Conservation (phyloP, 2,329 filamentous ascomycete species). For the Stromatinia cepivora region DNA sequence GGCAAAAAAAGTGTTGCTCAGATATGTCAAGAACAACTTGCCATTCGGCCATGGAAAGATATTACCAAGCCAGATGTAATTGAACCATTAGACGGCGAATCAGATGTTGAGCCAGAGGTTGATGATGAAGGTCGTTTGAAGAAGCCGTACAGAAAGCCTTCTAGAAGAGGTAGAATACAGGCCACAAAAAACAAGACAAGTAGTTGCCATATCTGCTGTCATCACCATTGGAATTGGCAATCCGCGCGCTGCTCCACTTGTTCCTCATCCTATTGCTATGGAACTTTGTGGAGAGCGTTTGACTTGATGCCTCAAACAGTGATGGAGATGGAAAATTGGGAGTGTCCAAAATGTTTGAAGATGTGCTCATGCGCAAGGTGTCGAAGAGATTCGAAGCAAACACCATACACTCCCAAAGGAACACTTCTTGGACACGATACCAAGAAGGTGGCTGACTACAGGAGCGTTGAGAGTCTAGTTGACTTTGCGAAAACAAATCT, state of each 20-base stretch:
- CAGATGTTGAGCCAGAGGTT: constrained; percentile 56
- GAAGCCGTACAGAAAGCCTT: constrained; percentile 50
- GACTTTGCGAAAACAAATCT: constrained; percentile 90
- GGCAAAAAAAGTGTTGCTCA: constrained; percentile 82
- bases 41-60: constrained; percentile 77
- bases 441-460: constrained; percentile 81
- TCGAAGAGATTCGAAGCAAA: constrained; percentile 62
- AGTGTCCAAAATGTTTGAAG: constrained; percentile 80
- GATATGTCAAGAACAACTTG: constrained; percentile 89
- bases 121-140: constrained; percentile 63
- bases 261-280: constrained; percentile 81
- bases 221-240: constrained; percentile 80
- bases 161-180: constrained; percentile 43
- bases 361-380: constrained; percentile 88
- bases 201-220: constrained; percentile 80
- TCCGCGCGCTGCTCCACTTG: constrained; percentile 80
- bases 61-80: constrained; percentile 50
- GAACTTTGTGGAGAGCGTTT: constrained; percentile 87
- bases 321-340: constrained; percentile 80
- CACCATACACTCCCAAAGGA: constrained; percentile 81
- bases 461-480: constrained; percentile 86
- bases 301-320: constrained; percentile 83
- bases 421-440: constrained; percentile 91
- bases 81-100: constrained; percentile 43
- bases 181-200: constrained; percentile 51